Evolutionary conservation across 2,329 filamentous ascomycete species (phyloP), one percentile per base, ranked within the genome.

Genomic region (Curvularia hawaiiensis): DNA sequence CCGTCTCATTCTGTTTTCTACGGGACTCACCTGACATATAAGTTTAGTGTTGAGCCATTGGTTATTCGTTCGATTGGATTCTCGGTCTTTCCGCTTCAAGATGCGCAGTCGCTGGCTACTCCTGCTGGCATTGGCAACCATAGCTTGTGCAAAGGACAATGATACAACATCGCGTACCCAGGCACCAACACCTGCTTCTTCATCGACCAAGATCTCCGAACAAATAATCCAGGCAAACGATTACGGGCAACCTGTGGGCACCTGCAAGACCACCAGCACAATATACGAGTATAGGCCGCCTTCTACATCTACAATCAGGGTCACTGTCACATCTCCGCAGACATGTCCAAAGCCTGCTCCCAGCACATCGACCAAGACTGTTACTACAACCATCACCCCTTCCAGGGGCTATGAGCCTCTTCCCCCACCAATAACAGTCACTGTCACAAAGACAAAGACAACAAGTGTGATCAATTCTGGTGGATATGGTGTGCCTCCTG

Each of bases 71-170:
- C 60, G 63, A 58, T 62, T 59, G 59, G 62, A 62, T 58, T 61
- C 67, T 55, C 65, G 66, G 62, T 67, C 70, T 53, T 51, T 51
- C 71, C 68, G 60, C 67, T 74, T 52, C 50, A 65, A 71, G 22
- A 76, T 76, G 74, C 71, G 63, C 46, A 60, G 52, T 43, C 30
- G 68, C 53, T 68, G 62, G 64, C 56, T 62, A 50, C 43, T 66
- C 9, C 49, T 72, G 20, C 50, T 75, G 59, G 71, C 63, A 35
- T 51, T 72, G 50, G 61, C 59, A 45, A 59, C 63, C 41, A 52
- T 65, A 38, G 67, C 60, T 55, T 28, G 9, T 18, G 52, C 49
- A 7, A 35, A 56, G 12, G 59, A 67, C 51, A 69, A 65, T 35
- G 31, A 57, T 33, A 65, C 65, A 28, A 45, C 60, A 16, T 50